A percentile compares a stretch with the other conserved stretches of the same genome.
These are phyloP conservation scores for Globisporangium abappressorium DNA, from an alignment of 352 stramenopile species.

Conservation along the genomic window DNA sequence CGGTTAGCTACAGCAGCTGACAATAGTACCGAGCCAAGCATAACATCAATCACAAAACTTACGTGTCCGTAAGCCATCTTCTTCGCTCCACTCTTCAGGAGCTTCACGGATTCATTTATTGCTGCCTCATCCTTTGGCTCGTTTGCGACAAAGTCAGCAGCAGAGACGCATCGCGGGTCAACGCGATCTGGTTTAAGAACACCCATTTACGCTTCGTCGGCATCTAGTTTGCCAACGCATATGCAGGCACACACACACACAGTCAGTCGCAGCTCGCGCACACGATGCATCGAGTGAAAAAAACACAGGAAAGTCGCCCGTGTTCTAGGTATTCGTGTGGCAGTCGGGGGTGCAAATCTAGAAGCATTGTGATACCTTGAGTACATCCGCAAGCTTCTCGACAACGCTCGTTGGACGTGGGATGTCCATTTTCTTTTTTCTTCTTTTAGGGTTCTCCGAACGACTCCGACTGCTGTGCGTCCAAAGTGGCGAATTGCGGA, in stretches of 20 bases:
- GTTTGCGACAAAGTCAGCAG: neutral
- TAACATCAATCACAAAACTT: neutral
- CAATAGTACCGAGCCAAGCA: neutral
- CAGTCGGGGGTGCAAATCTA: neutral
- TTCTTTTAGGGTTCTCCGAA: neutral
- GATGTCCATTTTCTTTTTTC: neutral
- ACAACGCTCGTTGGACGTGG: neutral
- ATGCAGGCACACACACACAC: neutral
- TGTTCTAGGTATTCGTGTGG: neutral
- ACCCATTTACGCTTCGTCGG: slow-evolving; percentile 14
- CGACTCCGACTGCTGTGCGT: neutral
- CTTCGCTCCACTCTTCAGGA: slow-evolving; percentile 20
- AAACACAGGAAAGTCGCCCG: neutral
- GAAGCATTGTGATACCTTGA: slow-evolving; percentile 3
- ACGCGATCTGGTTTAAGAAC: slow-evolving; percentile 10
- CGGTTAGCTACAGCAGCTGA: neutral
- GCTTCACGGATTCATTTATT: slow-evolving; percentile 14
- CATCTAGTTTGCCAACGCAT: neutral
- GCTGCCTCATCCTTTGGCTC: neutral
- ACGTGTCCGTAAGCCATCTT: slow-evolving; percentile 24
- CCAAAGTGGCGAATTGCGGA: neutral
- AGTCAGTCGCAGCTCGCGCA: neutral
- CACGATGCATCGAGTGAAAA: neutral
- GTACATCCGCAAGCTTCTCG: slow-evolving; percentile 10
- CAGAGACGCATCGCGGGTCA: slow-evolving; percentile 5